Conservation (phyloP, 495 filamentous ascomycete genomes). For the Bombardia bombarda region DNA sequence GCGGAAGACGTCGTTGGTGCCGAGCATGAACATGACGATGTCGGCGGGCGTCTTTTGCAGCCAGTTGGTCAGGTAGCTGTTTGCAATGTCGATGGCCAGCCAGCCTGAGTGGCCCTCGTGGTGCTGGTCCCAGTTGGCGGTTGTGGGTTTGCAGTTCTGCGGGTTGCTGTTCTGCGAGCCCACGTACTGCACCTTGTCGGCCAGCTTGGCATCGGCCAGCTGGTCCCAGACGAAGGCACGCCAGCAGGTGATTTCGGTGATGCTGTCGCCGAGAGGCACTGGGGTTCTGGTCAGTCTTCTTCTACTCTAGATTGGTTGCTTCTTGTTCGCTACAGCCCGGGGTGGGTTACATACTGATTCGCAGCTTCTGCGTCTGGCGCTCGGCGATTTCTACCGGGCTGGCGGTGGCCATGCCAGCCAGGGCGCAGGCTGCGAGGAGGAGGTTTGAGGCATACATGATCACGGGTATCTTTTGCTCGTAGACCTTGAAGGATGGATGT, state of each 20-base stretch:
- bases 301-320: not conserved
- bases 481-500: too few relatives aligned
- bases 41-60: constrained; percentile 28
- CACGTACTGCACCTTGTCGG: constrained; percentile 29
- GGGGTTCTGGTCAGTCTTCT: not conserved
- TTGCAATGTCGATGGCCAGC: constrained; percentile 36
- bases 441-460: constrained; percentile 9
- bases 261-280: constrained; percentile 35
- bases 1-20: constrained; percentile 33
- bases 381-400: constrained; percentile 10
- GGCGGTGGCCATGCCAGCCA: constrained; percentile 6
- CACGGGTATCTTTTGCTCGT: too few relatives aligned
- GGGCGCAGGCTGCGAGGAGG: constrained; percentile 4
- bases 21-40: constrained; percentile 36
- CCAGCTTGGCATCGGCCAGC: constrained; percentile 19
- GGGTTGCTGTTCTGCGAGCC: constrained; percentile 32
- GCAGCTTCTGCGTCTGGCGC: constrained; percentile 17
- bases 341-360: constrained; percentile 6
- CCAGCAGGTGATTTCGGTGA: constrained; percentile 38
- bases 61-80: constrained; percentile 33
- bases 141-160: constrained; percentile 22
- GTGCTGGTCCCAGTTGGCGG: constrained; percentile 24
- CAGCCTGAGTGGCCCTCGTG: constrained; percentile 39
- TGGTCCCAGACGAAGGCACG: constrained; percentile 30
- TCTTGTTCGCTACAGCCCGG: not conserved